Base-by-base conservation (phyloP, 176 grass and related monocot genomes). In the Phyllostachys edulis region DNA sequence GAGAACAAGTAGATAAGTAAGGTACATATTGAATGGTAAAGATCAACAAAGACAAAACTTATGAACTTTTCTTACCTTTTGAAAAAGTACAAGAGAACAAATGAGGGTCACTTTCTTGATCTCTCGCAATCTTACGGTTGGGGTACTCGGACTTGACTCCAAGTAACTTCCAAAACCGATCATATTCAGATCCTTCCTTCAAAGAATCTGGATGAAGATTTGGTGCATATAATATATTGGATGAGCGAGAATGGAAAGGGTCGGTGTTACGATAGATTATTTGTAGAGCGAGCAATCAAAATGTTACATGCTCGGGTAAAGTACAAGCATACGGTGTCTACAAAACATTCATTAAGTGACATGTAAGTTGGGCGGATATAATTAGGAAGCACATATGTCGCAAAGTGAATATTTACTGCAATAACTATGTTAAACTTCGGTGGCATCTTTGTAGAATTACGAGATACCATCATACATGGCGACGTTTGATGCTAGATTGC, bases 181-280 rank as follows among this genome's bases (percentile, higher is more conserved):
- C 96, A 47, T 85, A 93, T 86, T 99, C 96, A 79, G 93, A 91
- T 75, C 96, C 96, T 88, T 99, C 96, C 63, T 93, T 99, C 71
- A n/a, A n/a, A 96, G 96, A 94, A 81, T 93, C 85, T 94, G 46
- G 96, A 91, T 99, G 96, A 55, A 96, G 55, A 89, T 99, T 99
- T 69, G 96, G 93, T 98, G 90, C 66, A 87, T 38, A 88, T 47
- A 67, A 80, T 84, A 68, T 39, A 69, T 56, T 73, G 47, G 66
- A 83, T 82, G 69, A 80, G 40, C 51, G n/a, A 67, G 1, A 79
- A 61, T 78, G 80, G 39, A 68, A 84, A 73, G 41, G 23, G 4
- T 49, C 1, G 20, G 44, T 55, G n/a, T 63, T 85, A 10, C 67
- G 40, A 36, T 47, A 72, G 34, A 75, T 66, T 65, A 67, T 85